Conservation (phyloP, 116 monocot species). For the Cymodocea nodosa region DNA sequence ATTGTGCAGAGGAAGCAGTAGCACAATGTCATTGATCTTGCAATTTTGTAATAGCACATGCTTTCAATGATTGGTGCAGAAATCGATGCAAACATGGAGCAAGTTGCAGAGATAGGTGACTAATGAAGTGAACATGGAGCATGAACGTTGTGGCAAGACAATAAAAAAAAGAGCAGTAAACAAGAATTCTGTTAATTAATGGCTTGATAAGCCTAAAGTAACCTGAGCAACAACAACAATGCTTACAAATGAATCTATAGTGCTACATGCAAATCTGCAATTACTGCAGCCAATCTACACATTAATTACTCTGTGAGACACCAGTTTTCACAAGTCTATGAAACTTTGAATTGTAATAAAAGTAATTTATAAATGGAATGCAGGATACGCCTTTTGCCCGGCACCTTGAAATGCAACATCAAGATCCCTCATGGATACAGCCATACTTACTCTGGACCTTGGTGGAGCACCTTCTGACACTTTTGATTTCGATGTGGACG, state of each 20-base stretch:
- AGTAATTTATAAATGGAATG: background rate
- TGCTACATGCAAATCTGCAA: background rate
- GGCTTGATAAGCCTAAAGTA: background rate
- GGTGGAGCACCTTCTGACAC: slow-evolving; percentile 12
- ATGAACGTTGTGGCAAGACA: background rate
- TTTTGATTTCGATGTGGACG: slow-evolving; percentile 27
- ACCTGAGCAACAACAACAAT: background rate
- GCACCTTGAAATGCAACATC: slow-evolving; percentile 87
- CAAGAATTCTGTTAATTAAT: background rate
- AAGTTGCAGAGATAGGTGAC: background rate
- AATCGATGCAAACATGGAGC: background rate
- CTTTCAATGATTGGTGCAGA: background rate
- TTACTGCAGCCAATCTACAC: background rate
- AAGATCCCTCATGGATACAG: slow-evolving; percentile 79
- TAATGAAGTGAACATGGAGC: background rate
- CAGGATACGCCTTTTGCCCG: slow-evolving; percentile 94
- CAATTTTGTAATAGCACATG: too few relatives aligned
- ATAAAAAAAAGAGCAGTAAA: background rate
- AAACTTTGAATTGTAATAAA: background rate
- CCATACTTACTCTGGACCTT: slow-evolving; percentile 33
- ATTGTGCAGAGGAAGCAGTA: too few relatives aligned
- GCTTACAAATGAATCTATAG: background rate
- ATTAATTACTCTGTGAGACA: background rate
- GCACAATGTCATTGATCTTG: too few relatives aligned
- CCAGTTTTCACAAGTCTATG: background rate